Evolutionary conservation across 352 stramenopile species (phyloP), one percentile per base, ranked within the genome.

Genomic region (Phytophthora quininea): DNA sequence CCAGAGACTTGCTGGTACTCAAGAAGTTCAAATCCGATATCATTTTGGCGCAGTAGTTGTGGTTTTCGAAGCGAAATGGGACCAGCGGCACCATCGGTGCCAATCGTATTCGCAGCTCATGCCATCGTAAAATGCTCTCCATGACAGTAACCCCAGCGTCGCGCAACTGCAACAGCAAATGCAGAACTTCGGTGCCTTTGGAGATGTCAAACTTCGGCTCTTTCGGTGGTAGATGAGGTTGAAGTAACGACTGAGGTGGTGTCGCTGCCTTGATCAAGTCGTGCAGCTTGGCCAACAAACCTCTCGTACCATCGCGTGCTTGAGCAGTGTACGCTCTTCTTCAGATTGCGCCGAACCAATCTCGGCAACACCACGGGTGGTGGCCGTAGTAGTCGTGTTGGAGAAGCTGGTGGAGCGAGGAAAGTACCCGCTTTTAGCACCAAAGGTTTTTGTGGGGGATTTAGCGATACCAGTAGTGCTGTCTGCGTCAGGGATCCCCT

Each of bases 1-100:
- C 73, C 3, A 95, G 69, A 4, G 67, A 63, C 32, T 70, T 79
- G 31, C 85, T 80, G 10, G 69, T 61, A 2, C 82, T 77, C 2
- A 95, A 61, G 57, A 95, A 95, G 52, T 95, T 90, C 24, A 94
- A 73, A 62, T 95, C 88, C 8, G 76, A 74, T 4, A 91, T 40
- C 82, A 95, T 93, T 46, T 90, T 90, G 54, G 74, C 67, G 29
- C 79, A 77, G 55, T 95, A 95, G 64, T 92, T 90, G 31, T 77
- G 58, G 14, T 76, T 80, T 8, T 90, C 75, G 31, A 77, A 84
- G 7, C 77, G 61, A 63, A 89, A 90, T 3, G 81, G 62, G 3
- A 54, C 64, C 40, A 78, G 60, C 6, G 57, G 54, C 2, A 63
- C 33, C 70, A 72, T 68, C n/a, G 61, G 62, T n/a, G 62, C 60